Base-by-base conservation (phyloP, 768 basidiomycete species). In the Lactifluus hygrophoroides region DNA sequence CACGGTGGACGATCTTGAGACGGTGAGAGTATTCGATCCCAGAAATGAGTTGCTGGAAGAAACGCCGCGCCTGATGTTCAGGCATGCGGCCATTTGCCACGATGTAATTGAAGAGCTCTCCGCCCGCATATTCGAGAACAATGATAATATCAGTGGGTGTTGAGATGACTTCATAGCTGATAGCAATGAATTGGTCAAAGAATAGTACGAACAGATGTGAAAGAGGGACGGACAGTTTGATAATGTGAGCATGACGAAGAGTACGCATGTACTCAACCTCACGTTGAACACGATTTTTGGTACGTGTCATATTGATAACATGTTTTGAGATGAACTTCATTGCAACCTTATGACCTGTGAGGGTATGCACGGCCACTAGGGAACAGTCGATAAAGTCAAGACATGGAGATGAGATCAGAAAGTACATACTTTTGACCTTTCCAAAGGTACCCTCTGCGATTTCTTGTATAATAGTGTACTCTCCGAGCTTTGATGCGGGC, bases 11-110 rank as follows among this genome's bases (percentile, higher is more conserved):
- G 69, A 99, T 97, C 75, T 94, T 94, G 69, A 95, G 84, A 53
- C 86, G 79, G 74, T 99, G 96, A 64, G 90, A 93, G 74, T 96
- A 96, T 69, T 97, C 94, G 70, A 99, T 90, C 3, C 94, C 95
- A 17, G 90, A 90, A 62, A 98, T 94, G 70, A 99, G 89, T 69
- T 98, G 96, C 70, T 98, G 96, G 75, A 99, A 98, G 80, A 98
- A 98, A 25, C 86, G 80, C 14, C 96, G 82, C 0, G 92, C 94
- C 62, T 86, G 86, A 34, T 79, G 76, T 69, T 97, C 94, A 35
- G 83, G 76, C 88, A 98, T 94, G 58, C 88, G 80, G 9, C 96
- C 96, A 59, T 94, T 83, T n/a, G 80, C 78, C 60, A 96, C 95
- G 68, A 98, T 97, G 74, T 94, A 96, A 72, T 98, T 93, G 80